Evolutionary conservation across 352 stramenopile species (phyloP), one percentile per base, ranked within the genome.

Genomic region (Pythium aristosporum): DNA sequence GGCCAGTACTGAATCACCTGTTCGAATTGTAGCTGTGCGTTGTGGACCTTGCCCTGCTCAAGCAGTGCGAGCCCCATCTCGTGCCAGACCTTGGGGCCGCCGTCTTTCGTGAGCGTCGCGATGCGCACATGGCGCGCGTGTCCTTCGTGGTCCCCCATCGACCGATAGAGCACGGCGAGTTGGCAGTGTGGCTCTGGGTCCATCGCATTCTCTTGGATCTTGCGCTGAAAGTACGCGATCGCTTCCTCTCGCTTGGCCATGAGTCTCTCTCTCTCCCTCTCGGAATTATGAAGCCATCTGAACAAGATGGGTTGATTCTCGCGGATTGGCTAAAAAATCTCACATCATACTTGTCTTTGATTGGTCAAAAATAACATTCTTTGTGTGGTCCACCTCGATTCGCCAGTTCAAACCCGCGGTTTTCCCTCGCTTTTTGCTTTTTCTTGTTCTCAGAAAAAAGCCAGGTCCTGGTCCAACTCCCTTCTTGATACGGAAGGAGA

Each of bases 171-270:
- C 49, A 80, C 78, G n/a, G 83, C 74, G 20, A 90, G 63, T 51
- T 89, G 60, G 54, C 88, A 80, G 50, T 88, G 77, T 23, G 77
- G 78, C 62, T 72, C 71, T 4, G 62, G 67, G 42, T 90, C 72
- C 71, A 88, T 80, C 39, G 82, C 68, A 56, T 89, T 80, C 30
- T 78, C 66, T 9, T 79, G 67, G 6, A 80, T 71, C 58, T 86
- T 88, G 25, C 65, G 62, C 57, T 80, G 74, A 68, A 89, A 92
- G 65, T 86, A 79, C 63, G 71, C 68, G 52, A 90, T 85, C 58
- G 80, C 82, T 34, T 85, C 76, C 44, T 78, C 47, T 3, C 77
- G 70, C 73, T 80, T 77, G 68, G 83, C 80, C 28, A 49, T 55
- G 15, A 36, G 2, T 20, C 1, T 41, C 9, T n/a, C 41, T 53